A percentile compares a stretch with the other conserved stretches of the same genome.
Conservation (phyloP, 2,329 filamentous ascomycete genomes). For the Aspergillus ochraceus region DNA sequence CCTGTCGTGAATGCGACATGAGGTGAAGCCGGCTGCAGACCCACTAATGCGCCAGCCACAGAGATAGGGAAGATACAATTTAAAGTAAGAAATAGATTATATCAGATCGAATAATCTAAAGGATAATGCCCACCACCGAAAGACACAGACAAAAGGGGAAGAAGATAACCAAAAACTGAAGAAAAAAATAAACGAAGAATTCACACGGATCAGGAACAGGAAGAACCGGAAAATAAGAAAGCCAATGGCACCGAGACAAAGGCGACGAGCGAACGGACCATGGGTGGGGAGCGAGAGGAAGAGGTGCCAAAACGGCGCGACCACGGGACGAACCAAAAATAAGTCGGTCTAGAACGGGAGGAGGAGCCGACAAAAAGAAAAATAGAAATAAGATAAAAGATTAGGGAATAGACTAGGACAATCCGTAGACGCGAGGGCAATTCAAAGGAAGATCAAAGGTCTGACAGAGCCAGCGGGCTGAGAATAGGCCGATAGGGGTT, state of each 20-base stretch:
- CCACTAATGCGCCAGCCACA: background rate
- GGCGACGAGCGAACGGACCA: conserved; percentile 2
- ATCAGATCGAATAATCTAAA: background rate
- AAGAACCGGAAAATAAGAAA: background rate
- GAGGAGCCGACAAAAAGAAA: background rate
- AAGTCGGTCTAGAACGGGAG: conserved; percentile 13
- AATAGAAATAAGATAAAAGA: background rate
- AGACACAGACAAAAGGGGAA: background rate
- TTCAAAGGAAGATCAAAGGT: too few species aligned
- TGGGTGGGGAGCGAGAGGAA: conserved; percentile 6
- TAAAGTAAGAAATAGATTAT: background rate
- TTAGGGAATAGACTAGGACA: background rate
- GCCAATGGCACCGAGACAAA: conserved; percentile 4
- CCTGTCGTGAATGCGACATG: conserved; percentile 8
- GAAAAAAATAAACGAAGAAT: background rate
- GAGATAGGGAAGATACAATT: background rate
- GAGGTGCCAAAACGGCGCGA: conserved; percentile 1
- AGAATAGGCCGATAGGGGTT: background rate
- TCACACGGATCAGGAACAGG: conserved; percentile 2
- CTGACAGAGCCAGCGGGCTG: background rate
- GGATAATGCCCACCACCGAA: background rate
- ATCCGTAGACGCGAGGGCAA: too few species aligned
- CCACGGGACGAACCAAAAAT: conserved; percentile 14
- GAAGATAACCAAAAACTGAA: background rate
- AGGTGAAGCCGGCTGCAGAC: background rate